Conservation (phyloP, 306 rosid genomes). For the Abrus precatorius region DNA sequence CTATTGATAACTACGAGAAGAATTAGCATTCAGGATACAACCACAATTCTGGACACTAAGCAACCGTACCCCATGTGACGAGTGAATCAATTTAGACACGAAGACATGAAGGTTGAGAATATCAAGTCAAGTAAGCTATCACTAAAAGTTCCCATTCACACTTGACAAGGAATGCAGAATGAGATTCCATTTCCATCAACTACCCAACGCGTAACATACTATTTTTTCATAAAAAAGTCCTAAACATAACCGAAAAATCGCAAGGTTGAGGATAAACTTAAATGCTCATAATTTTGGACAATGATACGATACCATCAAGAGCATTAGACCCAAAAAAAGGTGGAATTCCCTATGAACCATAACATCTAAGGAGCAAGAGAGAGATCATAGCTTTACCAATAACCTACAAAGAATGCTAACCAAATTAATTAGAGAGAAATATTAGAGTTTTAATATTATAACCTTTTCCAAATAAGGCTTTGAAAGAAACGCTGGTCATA, state of each 20-base stretch:
- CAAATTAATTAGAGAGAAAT: slow-evolving; percentile 39
- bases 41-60: too few relatives aligned
- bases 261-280: slow-evolving; percentile 1
- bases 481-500: slow-evolving; percentile 76
- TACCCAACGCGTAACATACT: background rate
- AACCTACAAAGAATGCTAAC: background rate
- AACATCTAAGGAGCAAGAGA: background rate
- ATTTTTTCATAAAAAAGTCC: background rate
- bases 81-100: background rate
- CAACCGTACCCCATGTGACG: background rate
- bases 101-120: background rate
- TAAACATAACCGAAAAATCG: background rate
- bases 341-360: background rate
- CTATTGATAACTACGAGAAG: too few relatives aligned
- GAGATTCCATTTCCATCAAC: background rate
- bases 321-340: background rate
- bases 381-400: slow-evolving; percentile 27
- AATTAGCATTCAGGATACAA: too few relatives aligned
- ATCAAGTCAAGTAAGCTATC: background rate
- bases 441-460: background rate
- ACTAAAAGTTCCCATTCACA: background rate
- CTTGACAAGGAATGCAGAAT: slow-evolving; percentile 4
- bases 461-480: slow-evolving; percentile 91
- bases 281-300: slow-evolving; percentile 10
- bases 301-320: background rate